These are phyloP conservation scores for Wallacemonas sp. DNA, from an alignment of 208 protist genomes.

Conservation along the genomic window DNA sequence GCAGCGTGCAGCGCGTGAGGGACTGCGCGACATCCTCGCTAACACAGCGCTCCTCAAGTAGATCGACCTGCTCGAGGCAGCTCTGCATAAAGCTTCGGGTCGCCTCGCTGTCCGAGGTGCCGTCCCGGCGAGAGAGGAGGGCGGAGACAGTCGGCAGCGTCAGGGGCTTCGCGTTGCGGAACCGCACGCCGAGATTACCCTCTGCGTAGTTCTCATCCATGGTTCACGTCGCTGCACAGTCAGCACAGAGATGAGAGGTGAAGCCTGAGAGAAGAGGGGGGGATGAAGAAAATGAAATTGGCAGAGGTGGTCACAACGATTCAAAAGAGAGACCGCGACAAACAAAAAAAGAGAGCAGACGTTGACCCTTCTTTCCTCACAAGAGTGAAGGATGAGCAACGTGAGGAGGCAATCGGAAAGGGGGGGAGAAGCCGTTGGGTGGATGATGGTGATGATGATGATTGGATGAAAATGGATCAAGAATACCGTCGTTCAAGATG, in stretches of 20 bases:
- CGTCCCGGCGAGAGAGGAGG: conserved; percentile 37
- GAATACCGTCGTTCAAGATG: no score
- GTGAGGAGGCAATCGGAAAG: no score
- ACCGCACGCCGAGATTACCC: conserved; percentile 72
- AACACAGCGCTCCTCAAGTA: conserved; percentile 62
- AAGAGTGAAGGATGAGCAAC: no score
- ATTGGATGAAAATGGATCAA: no score
- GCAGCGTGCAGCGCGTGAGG: conserved; percentile 27
- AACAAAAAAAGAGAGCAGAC: no score
- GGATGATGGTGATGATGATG: no score
- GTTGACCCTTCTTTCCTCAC: no score
- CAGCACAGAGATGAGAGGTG: not conserved
- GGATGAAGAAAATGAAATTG: no score
- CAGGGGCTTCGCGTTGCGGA: conserved; percentile 67
- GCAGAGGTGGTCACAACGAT: no score
- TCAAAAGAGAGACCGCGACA: no score
- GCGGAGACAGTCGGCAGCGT: conserved; percentile 68
- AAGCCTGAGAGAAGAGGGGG: not conserved
- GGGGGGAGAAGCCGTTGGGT: no score
- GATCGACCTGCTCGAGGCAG: conserved; percentile 55
- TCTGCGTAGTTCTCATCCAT: conserved; percentile 81
- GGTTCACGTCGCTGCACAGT: not conserved
- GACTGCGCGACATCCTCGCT: conserved; percentile 20
- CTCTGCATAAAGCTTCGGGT: conserved; percentile 33
- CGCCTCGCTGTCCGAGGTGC: conserved; percentile 28